A percentile compares a stretch with the other conserved stretches of the same genome.
These are phyloP conservation scores for Calonectria pseudoturangicola DNA, from an alignment of 2,329 filamentous ascomycete genomes.

Conservation along the genomic window DNA sequence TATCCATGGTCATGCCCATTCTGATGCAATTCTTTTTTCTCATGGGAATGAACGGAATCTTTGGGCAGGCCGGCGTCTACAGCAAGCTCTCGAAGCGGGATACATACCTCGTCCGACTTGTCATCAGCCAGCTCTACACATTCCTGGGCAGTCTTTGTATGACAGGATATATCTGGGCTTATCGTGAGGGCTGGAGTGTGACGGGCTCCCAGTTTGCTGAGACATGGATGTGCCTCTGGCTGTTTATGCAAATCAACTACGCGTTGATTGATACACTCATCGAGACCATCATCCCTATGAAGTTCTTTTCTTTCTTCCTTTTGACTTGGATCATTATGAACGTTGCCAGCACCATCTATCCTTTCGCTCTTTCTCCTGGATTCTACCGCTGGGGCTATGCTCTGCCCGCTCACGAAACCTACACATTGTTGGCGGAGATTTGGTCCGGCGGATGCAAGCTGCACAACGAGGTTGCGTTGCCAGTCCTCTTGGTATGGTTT, in stretches of 20 bases:
- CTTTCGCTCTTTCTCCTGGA: slow-evolving; percentile 60
- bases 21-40: slow-evolving; percentile 58
- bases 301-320: slow-evolving; percentile 64
- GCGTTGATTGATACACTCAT: slow-evolving; percentile 61
- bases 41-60: slow-evolving; percentile 52
- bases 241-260: slow-evolving; percentile 65
- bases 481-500: slow-evolving; percentile 65
- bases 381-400: slow-evolving; percentile 64
- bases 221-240: slow-evolving; percentile 60
- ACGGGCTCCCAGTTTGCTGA: slow-evolving; percentile 53
- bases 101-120: slow-evolving; percentile 52
- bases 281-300: slow-evolving; percentile 55
- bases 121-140: slow-evolving; percentile 57
- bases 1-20: slow-evolving; percentile 61
- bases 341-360: slow-evolving; percentile 60
- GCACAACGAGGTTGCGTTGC: slow-evolving; percentile 59
- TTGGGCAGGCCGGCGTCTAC: slow-evolving; percentile 31
- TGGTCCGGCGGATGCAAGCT: slow-evolving; percentile 66
- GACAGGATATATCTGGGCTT: slow-evolving; percentile 66
- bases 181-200: slow-evolving; percentile 64
- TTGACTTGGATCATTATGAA: slow-evolving; percentile 65
- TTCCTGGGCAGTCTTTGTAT: slow-evolving; percentile 61
- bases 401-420: slow-evolving; percentile 60
- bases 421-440: slow-evolving; percentile 61
- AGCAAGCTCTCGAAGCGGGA: slow-evolving; percentile 51